These are phyloP conservation scores for Claviceps capensis DNA, from an alignment of 2,329 filamentous ascomycete species.

Conservation along the genomic window DNA sequence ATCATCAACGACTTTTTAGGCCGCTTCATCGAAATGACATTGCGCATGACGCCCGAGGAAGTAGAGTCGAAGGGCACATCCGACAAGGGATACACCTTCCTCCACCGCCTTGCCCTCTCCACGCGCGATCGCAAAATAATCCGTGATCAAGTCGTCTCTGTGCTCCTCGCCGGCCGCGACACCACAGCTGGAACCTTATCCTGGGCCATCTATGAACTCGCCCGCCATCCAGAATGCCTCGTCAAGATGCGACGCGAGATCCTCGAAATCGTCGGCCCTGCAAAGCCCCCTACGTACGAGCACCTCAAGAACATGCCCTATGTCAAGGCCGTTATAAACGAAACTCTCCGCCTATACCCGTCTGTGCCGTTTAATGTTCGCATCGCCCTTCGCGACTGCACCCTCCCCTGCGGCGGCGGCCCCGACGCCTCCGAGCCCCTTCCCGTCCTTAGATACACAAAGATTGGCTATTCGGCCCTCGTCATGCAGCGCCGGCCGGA, in stretches of 20 bases:
- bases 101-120: constrained; percentile 69
- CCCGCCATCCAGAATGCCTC: constrained; percentile 53
- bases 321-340: constrained; percentile 58
- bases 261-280: constrained; percentile 47
- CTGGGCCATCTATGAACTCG: constrained; percentile 73
- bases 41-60: constrained; percentile 47
- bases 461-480: constrained; percentile 35
- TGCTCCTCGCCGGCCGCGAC: constrained; percentile 75
- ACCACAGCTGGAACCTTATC: constrained; percentile 73
- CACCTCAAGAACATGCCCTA: constrained; percentile 85
- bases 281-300: constrained; percentile 54
- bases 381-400: constrained; percentile 57
- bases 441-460: constrained; percentile 31
- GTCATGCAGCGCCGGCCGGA: constrained; percentile 36
- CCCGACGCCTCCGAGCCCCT: constrained; percentile 22
- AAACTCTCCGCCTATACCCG: constrained; percentile 66
- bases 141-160: constrained; percentile 70
- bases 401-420: constrained; percentile 58
- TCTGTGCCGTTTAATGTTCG: constrained; percentile 70
- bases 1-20: constrained; percentile 70
- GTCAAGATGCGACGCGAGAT: constrained; percentile 63
- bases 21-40: constrained; percentile 51
- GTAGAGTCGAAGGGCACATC: constrained; percentile 53
- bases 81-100: constrained; percentile 65
- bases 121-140: constrained; percentile 57